Conservation (phyloP, 2,329 filamentous ascomycete species). For the Botrytis galanthina region DNA sequence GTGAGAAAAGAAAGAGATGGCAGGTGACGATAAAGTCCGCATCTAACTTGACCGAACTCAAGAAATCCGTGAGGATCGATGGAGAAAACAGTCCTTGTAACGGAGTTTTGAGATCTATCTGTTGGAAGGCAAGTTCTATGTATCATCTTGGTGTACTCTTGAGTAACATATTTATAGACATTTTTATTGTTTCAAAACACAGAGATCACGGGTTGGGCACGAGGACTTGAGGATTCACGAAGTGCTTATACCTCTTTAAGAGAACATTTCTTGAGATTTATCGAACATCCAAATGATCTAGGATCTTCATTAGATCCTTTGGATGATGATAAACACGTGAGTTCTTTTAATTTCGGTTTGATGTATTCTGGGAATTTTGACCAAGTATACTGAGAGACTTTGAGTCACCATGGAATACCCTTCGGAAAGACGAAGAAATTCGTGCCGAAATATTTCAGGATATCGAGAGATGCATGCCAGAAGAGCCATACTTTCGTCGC, state of each 20-base stretch:
- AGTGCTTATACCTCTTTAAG: constrained; percentile 70
- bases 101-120: constrained; percentile 77
- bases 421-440: constrained; percentile 78
- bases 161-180: constrained; percentile 48
- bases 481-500: constrained; percentile 86
- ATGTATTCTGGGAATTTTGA: neutral
- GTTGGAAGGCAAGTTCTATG: constrained; percentile 71
- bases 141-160: neutral
- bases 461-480: constrained; percentile 85
- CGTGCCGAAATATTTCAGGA: constrained; percentile 91
- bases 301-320: constrained; percentile 76
- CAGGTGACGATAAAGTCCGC: constrained; percentile 58
- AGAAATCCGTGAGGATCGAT: constrained; percentile 61
- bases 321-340: constrained; percentile 69
- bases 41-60: constrained; percentile 58
- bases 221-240: constrained; percentile 65
- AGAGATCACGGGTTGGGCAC: constrained; percentile 65
- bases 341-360: constrained; percentile 22
- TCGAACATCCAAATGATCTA: constrained; percentile 80
- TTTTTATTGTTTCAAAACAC: constrained; percentile 76
- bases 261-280: constrained; percentile 74
- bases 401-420: constrained; percentile 88
- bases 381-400: constrained; percentile 44
- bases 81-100: constrained; percentile 61
- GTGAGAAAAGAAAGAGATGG: constrained; percentile 61